Percentiles rank a stretch among this genome's conserved stretches.
Conservation (phyloP, 176 grass and related monocot species). For the Eleusine coracana region DNA sequence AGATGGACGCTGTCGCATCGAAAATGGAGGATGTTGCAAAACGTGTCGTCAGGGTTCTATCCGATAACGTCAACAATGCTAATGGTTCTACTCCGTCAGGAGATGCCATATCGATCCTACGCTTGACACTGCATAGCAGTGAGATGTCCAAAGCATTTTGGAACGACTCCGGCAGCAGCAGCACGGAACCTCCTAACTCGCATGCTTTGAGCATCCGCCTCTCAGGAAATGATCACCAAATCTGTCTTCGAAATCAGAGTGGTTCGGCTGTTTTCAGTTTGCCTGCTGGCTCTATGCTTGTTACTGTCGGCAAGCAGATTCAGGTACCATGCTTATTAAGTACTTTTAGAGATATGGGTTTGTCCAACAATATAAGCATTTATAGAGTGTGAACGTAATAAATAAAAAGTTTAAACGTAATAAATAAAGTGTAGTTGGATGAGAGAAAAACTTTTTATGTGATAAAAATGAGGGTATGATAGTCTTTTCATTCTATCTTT, state of each 20-base stretch:
- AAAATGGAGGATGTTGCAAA: conserved; percentile 64
- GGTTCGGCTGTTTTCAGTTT: conserved; percentile 60
- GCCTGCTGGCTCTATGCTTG: conserved; percentile 63
- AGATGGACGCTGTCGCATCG: conserved; percentile 59
- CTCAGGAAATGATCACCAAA: conserved; percentile 54
- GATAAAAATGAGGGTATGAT: no score
- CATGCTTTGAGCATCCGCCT: conserved; percentile 67
- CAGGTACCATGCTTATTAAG: conserved; percentile 43
- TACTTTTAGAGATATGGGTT: no score
- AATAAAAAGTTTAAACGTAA: no score
- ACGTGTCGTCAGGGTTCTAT: conserved; percentile 52
- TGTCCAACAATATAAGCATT: no score
- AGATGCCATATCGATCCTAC: conserved; percentile 54
- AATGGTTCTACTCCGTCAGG: conserved; percentile 26
- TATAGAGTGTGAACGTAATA: no score
- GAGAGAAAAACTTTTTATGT: no score
- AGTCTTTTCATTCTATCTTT: no score
- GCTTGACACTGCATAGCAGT: conserved; percentile 53
- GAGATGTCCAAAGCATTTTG: conserved; percentile 44
- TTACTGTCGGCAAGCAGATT: conserved; percentile 71
- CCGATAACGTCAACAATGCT: conserved; percentile 34
- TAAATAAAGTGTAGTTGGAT: no score
- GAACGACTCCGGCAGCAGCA: conserved; percentile 42
- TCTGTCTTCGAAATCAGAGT: conserved; percentile 53
- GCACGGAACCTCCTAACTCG: conserved; percentile 39